These are phyloP conservation scores for Cladosporium sphaerospermum DNA, from an alignment of 2,329 filamentous ascomycete genomes.

Conservation along the genomic window DNA sequence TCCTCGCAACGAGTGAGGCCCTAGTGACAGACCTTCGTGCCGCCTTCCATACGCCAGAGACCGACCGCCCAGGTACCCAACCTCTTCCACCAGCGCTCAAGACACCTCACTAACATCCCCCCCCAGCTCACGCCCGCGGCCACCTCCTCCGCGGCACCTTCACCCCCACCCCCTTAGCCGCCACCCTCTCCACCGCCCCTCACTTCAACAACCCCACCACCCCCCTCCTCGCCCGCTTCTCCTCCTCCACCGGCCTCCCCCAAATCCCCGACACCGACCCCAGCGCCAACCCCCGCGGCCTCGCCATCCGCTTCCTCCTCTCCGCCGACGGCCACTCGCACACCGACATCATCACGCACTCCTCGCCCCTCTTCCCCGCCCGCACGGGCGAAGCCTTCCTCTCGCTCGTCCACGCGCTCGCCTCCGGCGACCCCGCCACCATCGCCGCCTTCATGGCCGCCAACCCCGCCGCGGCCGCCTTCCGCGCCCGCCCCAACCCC, in stretches of 20 bases:
- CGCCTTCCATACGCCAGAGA: constrained; percentile 21
- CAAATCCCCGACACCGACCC: constrained; percentile 23
- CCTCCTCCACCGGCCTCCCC: constrained; percentile 22
- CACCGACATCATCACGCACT: constrained; percentile 53
- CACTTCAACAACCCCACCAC: constrained; percentile 21
- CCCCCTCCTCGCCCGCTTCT: constrained; percentile 24
- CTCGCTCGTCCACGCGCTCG: constrained; percentile 41
- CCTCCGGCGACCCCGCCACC: constrained; percentile 21
- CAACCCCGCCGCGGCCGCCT: constrained; percentile 44
- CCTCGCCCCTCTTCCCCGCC: constrained; percentile 46
- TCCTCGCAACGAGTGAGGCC: constrained; percentile 17
- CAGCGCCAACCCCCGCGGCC: constrained; percentile 33
- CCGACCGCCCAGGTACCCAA: constrained; percentile 20
- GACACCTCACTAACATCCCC: not conserved
- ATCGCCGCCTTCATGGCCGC: constrained; percentile 39
- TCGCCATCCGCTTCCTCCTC: constrained; percentile 46
- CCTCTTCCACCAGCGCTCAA: not conserved
- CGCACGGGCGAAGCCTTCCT: constrained; percentile 50
- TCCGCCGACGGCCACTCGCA: constrained; percentile 38
- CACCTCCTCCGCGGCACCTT: constrained; percentile 48
- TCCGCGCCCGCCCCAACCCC: constrained; percentile 46
- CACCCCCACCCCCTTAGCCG: constrained; percentile 41
- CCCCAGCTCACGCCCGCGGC: constrained; percentile 50
- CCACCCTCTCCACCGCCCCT: constrained; percentile 31
- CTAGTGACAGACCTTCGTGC: constrained; percentile 20